These are phyloP conservation scores for Calocybe cyanea DNA, from an alignment of 768 basidiomycete species.

Conservation along the genomic window DNA sequence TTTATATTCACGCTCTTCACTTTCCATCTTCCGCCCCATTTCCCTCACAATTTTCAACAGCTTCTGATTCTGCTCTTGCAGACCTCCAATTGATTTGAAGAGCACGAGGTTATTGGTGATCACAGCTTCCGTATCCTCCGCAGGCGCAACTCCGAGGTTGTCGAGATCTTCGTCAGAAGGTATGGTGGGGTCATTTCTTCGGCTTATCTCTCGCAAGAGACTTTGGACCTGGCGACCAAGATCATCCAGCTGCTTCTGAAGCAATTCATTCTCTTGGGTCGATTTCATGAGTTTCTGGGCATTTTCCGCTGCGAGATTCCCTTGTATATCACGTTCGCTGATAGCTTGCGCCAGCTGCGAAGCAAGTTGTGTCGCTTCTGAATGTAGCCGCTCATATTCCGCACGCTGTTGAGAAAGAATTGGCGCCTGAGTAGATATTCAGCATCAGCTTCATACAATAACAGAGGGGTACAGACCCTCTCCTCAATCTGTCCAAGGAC, in stretches of 20 bases:
- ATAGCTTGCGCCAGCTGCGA: constrained; percentile 74
- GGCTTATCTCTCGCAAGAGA: constrained; percentile 73
- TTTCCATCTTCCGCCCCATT: constrained; percentile 81
- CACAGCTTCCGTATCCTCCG: constrained; percentile 65
- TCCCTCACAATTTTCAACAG: constrained; percentile 80
- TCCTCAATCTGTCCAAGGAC: constrained; percentile 83
- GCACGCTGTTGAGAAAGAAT: constrained; percentile 83
- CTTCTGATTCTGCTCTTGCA: constrained; percentile 94
- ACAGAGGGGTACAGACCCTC: constrained; percentile 38
- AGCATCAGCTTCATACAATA: constrained; percentile 22
- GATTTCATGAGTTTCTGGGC: constrained; percentile 60
- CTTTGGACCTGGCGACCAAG: constrained; percentile 81
- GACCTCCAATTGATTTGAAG: constrained; percentile 70
- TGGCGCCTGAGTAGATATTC: constrained; percentile 60
- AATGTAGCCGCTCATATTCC: constrained; percentile 82
- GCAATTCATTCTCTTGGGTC: constrained; percentile 58
- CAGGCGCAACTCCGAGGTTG: constrained; percentile 33
- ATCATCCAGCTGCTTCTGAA: constrained; percentile 76
- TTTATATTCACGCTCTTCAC: constrained; percentile 73
- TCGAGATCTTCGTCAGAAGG: constrained; percentile 65
- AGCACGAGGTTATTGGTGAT: constrained; percentile 88
- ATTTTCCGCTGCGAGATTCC: constrained; percentile 50
- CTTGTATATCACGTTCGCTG: constrained; percentile 67
- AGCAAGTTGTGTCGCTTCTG: constrained; percentile 77
- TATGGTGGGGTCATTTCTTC: constrained; percentile 81